Evolutionary conservation across 208 protist genomes (phyloP).

Genomic region (Leptomonas seymouri): DNA sequence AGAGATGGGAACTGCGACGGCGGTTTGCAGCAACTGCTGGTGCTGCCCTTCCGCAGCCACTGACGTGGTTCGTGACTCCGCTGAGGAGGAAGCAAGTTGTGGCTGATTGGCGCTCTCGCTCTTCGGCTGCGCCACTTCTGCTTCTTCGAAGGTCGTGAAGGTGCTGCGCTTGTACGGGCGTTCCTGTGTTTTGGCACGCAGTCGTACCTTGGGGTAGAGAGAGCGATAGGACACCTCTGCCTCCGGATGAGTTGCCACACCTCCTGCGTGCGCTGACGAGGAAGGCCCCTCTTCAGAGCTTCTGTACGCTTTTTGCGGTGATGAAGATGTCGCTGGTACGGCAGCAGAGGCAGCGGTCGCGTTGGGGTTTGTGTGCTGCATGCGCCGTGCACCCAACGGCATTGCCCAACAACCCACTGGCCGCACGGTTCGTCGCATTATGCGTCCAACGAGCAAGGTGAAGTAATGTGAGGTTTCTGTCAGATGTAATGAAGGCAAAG

Average conservation of each 20-base stretch:
- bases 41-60: background rate
- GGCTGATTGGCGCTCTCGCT: background rate
- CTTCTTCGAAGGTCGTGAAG: slow-evolving; percentile 22
- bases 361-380: slow-evolving; percentile 11
- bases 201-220: slow-evolving; percentile 36
- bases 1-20: background rate
- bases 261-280: background rate
- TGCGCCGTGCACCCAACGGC: background rate
- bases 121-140: background rate
- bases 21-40: slow-evolving; percentile 5
- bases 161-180: slow-evolving; percentile 26
- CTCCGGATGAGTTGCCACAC: background rate
- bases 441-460: background rate
- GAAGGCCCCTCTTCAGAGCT: background rate
- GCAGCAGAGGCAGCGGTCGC: background rate
- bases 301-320: background rate
- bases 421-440: slow-evolving; percentile 18
- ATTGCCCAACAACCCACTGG: slow-evolving; percentile 1
- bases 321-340: background rate
- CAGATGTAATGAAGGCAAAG: background rate
- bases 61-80: background rate
- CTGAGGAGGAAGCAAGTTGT: slow-evolving; percentile 1
- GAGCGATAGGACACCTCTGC: slow-evolving; percentile 17
- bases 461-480: background rate
- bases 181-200: slow-evolving; percentile 46